Base-by-base conservation (phyloP, 305 asterid genomes). In the Petunia hybrid region DNA sequence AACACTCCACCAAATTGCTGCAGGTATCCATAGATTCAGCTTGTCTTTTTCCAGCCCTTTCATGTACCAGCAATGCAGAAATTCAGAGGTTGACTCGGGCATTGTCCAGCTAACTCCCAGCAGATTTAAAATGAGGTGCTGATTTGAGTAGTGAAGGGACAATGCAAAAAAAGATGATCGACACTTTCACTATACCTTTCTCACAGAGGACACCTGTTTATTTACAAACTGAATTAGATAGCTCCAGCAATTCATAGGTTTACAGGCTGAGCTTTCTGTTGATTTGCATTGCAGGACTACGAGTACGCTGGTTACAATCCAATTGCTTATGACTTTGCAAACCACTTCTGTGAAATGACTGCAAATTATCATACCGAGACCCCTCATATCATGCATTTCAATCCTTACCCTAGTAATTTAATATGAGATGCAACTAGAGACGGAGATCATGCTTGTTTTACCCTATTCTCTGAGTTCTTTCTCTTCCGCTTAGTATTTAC, bases 261-360 rank as follows among this genome's bases (percentile, higher is more conserved):
- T 4, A 61, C 31, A 36, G 10, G 53, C 46, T 65, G 4, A 22
- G 74, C 8, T 6, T 51, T 57, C 6, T 16, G 12, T 3, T 75
- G 14, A 7, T 69, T 38, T 48, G 36, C 78, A 77, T 40, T 75
- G 68, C 86, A 96, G 98, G 98, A 96, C 84, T 96, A 94, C 65
- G 98, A 94, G 82, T 93, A 96, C 65, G 91, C 95, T 1, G 93
- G 97, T 89, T 94, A 94, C 83, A 94, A 96, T 84, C 98, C 98
- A 14, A 83, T 92, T 55, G 94, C 98, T 0, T 96, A 93, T 83
- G 99, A 96, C 84, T 75, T 96, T 80, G 98, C 99, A 1, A 96
- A 96, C 81, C 99, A 96, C 87, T 96, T 96, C 87, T 94, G 98
- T 55, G 98, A 94, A 84, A 96, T 96, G 99, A 96, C 91, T 80